phyloP scores from a whole-genome alignment of 2,329 filamentous ascomycete genomes.

The Ambrosiella cleistominuta region DNA sequence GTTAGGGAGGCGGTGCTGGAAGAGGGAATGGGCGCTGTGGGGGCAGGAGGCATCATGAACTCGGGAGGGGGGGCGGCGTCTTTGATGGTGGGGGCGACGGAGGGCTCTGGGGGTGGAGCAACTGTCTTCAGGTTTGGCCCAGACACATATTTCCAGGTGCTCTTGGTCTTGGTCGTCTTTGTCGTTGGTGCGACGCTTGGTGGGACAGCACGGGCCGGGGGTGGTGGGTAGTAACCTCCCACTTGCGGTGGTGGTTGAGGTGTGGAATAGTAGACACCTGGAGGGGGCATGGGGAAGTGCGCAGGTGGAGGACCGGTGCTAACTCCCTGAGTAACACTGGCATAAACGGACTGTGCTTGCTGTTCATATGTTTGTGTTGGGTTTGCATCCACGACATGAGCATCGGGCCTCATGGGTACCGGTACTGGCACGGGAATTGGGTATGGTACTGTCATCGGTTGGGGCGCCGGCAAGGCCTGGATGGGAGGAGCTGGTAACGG shows the following conservation, averaged over 20 bases:
- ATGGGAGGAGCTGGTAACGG: background rate
- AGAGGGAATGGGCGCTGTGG: constrained; percentile 13
- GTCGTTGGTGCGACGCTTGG: background rate
- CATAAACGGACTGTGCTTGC: background rate
- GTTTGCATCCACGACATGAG: constrained; percentile 6
- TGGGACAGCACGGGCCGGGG: background rate
- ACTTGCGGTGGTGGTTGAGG: no score
- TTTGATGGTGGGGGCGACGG: background rate
- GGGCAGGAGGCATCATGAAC: constrained; percentile 10
- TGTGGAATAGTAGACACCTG: background rate
- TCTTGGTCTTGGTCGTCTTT: background rate
- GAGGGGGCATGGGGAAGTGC: background rate
- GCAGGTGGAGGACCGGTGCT: background rate
- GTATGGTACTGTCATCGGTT: constrained; percentile 8
- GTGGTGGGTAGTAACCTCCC: background rate
- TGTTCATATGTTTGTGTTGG: constrained; percentile 4
- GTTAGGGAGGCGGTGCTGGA: constrained; percentile 16
- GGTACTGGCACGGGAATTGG: constrained; percentile 6
- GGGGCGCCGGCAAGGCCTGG: background rate
- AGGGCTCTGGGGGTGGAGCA: background rate
- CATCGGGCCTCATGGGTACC: constrained; percentile 7
- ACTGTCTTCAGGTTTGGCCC: background rate
- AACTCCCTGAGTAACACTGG: background rate
- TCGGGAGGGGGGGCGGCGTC: background rate
- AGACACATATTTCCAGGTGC: background rate